Percentiles rank a stretch among this genome's conserved stretches.
phyloP scores from a whole-genome alignment of 2,329 filamentous ascomycete genomes.

The Cordyceps tenuipes region DNA sequence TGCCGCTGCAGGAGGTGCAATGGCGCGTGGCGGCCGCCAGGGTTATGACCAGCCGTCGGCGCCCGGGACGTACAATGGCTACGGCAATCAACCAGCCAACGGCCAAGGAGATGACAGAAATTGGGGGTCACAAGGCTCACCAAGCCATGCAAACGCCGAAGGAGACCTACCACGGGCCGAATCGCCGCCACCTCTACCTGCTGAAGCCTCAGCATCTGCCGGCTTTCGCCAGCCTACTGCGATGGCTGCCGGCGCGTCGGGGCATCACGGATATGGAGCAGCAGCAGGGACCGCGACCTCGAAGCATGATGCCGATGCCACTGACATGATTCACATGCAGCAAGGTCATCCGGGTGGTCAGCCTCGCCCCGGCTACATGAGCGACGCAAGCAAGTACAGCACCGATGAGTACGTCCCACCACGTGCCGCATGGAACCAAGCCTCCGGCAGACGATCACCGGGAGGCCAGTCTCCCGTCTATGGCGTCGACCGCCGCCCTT shows the following conservation, averaged over 20 bases:
- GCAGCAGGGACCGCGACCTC: constrained; percentile 31
- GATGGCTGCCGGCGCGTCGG: constrained; percentile 61
- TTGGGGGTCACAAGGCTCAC: constrained; percentile 19
- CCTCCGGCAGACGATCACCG: constrained; percentile 35
- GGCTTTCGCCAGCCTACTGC: constrained; percentile 60
- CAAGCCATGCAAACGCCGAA: constrained; percentile 30
- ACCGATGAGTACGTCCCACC: constrained; percentile 63
- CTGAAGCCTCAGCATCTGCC: constrained; percentile 29
- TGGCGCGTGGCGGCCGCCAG: constrained; percentile 24
- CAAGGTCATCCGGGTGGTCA: constrained; percentile 36
- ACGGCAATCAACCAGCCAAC: constrained; percentile 31
- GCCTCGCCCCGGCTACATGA: constrained; percentile 45
- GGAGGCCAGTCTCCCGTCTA: constrained; percentile 38
- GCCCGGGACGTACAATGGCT: constrained; percentile 29
- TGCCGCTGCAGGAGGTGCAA: constrained; percentile 3
- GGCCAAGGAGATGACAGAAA: constrained; percentile 21
- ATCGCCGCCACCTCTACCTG: constrained; percentile 54
- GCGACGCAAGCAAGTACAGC: constrained; percentile 65
- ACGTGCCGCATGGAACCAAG: constrained; percentile 47
- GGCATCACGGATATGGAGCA: constrained; percentile 32
- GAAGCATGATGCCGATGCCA: constrained; percentile 64
- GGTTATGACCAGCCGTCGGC: constrained; percentile 27
- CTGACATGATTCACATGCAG: constrained; percentile 65
- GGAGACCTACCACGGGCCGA: constrained; percentile 51
- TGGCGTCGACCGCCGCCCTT: constrained; percentile 18